Evolutionary conservation across 2,329 filamentous ascomycete genomes (phyloP).

Genomic region (Amylocarpus encephaloides): DNA sequence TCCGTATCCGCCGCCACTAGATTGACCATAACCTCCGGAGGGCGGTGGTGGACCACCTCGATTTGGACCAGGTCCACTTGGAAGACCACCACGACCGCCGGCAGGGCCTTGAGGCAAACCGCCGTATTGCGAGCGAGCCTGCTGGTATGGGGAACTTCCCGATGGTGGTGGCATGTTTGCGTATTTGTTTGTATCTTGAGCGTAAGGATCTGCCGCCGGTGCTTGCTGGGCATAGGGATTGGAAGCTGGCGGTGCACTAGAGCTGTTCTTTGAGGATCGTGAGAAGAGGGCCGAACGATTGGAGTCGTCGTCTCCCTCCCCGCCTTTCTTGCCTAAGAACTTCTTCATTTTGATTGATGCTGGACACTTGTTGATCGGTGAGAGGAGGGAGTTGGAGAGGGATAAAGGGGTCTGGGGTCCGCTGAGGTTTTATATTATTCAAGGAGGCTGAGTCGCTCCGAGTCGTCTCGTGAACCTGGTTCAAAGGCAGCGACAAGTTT

Average conservation of each 20-base stretch:
- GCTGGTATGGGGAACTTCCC: conserved; percentile 20
- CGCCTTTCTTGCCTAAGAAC: conserved; percentile 50
- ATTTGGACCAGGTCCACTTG: conserved; percentile 33
- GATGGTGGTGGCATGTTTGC: conserved; percentile 37
- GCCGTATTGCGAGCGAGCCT: conserved; percentile 19
- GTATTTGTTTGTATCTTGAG: conserved; percentile 50
- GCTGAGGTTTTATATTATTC: no score
- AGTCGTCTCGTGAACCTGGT: no score
- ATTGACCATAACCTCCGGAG: conserved; percentile 17
- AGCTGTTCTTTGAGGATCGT: conserved; percentile 39
- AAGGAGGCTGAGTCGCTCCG: background rate
- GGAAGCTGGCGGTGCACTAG: conserved; percentile 34
- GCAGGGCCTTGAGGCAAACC: conserved; percentile 24
- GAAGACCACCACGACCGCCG: conserved; percentile 34
- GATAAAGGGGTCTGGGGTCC: background rate
- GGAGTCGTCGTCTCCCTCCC: conserved; percentile 42
- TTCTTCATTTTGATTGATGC: conserved; percentile 45
- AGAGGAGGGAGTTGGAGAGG: background rate
- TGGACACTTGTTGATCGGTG: background rate
- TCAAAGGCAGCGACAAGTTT: background rate
- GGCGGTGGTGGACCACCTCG: conserved; percentile 18
- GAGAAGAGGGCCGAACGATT: conserved; percentile 47
- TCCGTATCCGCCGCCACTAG: conserved; percentile 42
- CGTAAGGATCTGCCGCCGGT: conserved; percentile 50
- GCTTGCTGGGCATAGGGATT: conserved; percentile 31